Conservation (phyloP, 495 filamentous ascomycete genomes). For the Durotheca rogersii region DNA sequence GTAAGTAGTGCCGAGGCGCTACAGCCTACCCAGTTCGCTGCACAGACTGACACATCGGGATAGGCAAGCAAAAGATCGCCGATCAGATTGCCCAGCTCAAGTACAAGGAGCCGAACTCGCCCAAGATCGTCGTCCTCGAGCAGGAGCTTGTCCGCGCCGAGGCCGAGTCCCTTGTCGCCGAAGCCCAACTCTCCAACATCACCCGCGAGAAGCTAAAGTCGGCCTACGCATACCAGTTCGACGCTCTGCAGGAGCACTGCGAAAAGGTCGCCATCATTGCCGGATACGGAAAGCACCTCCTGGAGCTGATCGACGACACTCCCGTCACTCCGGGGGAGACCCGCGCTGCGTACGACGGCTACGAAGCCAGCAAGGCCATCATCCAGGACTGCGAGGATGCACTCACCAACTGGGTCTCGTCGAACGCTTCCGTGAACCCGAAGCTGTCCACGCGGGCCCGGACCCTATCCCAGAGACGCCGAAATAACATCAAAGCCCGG, state of each 20-base stretch:
- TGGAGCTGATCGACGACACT: constrained; percentile 93
- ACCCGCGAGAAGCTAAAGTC: constrained; percentile 99
- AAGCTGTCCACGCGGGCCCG: constrained; percentile 82
- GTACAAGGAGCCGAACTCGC: constrained; percentile 98
- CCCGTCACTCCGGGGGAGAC: constrained; percentile 98
- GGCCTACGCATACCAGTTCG: constrained; percentile 97
- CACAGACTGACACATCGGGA: constrained; percentile 6
- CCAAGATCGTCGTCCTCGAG: constrained; percentile 95
- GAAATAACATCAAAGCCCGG: constrained; percentile 64
- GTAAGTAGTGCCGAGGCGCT: constrained; percentile 53
- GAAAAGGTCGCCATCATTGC: constrained; percentile 98
- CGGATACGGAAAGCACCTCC: constrained; percentile 92
- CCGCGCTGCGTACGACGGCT: constrained; percentile 93
- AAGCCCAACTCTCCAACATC: constrained; percentile 98
- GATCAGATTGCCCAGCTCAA: constrained; percentile 98
- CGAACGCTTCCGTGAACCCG: constrained; percentile 83
- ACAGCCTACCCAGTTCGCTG: background rate
- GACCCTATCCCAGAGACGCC: constrained; percentile 80
- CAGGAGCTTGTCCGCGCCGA: constrained; percentile 98
- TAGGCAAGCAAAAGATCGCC: constrained; percentile 98
- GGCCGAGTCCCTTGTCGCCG: constrained; percentile 95
- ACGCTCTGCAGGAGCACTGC: constrained; percentile 94
- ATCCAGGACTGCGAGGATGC: constrained; percentile 99
- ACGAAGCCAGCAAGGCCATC: constrained; percentile 97
- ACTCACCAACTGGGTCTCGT: constrained; percentile 91